A percentile compares a stretch with the other conserved stretches of the same genome.
phyloP scores from a whole-genome alignment of 805 yeast genomes.

The Barnettozyma sucrosica region DNA sequence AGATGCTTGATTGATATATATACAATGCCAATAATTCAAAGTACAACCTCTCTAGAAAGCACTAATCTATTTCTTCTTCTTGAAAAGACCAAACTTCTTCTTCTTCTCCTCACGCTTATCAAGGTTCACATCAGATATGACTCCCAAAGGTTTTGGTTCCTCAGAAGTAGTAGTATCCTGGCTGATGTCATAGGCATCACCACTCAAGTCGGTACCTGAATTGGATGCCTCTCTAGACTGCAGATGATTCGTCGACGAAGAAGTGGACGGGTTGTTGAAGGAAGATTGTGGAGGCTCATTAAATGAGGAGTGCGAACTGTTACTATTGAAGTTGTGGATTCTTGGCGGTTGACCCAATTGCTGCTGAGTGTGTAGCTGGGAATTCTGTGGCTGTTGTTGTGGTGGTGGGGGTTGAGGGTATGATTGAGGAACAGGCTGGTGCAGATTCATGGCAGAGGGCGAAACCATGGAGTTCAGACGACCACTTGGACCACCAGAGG shows the following conservation, averaged over 20 bases:
- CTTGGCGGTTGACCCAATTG: constrained; percentile 7
- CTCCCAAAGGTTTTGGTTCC: constrained; percentile 13
- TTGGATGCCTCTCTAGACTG: constrained; percentile 2
- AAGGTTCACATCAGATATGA: constrained; percentile 4
- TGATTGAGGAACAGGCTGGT: background rate
- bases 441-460: background rate
- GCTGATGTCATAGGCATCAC: background rate
- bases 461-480: constrained; percentile 5
- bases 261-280: constrained; percentile 7
- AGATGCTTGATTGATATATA: background rate
- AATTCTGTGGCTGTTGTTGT: background rate
- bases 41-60: background rate
- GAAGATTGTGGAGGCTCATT: constrained; percentile 3
- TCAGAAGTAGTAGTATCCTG: background rate
- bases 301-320: constrained; percentile 8
- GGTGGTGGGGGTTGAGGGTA: background rate
- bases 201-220: constrained; percentile 8
- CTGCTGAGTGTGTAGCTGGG: background rate
- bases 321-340: constrained; percentile 1
- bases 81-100: constrained; percentile 12
- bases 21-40: background rate
- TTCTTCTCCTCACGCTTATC: constrained; percentile 4
- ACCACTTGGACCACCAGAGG: background rate
- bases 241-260: constrained; percentile 2
- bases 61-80: constrained; percentile 4